Conservation (phyloP, 352 stramenopile species). For the Pythium periplocum region DNA sequence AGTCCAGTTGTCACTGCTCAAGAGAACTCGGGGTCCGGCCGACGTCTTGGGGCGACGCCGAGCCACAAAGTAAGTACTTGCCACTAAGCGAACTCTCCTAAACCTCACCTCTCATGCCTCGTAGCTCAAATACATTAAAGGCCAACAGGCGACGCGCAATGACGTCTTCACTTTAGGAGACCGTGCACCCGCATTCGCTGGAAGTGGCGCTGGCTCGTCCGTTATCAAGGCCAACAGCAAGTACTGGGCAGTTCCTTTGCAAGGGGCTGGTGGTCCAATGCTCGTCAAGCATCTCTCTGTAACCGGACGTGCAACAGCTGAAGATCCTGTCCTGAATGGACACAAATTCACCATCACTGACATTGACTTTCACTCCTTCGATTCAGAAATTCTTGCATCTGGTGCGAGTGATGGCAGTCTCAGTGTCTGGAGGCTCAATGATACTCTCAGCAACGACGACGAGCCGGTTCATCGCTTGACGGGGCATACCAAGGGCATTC, state of each 20-base stretch:
- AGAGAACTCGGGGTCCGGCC: too few relatives aligned
- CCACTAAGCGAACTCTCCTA: too few relatives aligned
- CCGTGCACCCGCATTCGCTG: constrained; percentile 5
- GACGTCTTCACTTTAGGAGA: constrained; percentile 52
- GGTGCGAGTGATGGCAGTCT: constrained; percentile 54
- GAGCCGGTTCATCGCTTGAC: constrained; percentile 22
- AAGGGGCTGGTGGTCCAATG: constrained; percentile 59
- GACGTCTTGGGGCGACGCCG: constrained; percentile 52
- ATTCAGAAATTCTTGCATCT: constrained; percentile 43
- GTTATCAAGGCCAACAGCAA: constrained; percentile 47
- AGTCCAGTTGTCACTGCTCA: too few relatives aligned
- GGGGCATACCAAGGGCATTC: constrained; percentile 49
- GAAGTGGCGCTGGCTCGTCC: constrained; percentile 24
- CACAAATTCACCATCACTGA: constrained; percentile 63
- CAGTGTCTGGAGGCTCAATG: constrained; percentile 49
- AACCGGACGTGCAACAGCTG: constrained; percentile 37
- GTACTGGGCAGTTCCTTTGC: constrained; percentile 52
- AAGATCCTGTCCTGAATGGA: constrained; percentile 45
- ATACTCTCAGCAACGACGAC: constrained; percentile 5
- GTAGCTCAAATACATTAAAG: constrained; percentile 73
- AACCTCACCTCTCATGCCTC: too few relatives aligned
- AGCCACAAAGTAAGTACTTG: constrained; percentile 48
- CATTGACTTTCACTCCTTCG: constrained; percentile 61
- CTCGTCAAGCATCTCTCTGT: constrained; percentile 41
- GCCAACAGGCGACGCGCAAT: constrained; percentile 48